Evolutionary conservation across 2,329 filamentous ascomycete genomes (phyloP).

Genomic region (Thyridium curvatum): DNA sequence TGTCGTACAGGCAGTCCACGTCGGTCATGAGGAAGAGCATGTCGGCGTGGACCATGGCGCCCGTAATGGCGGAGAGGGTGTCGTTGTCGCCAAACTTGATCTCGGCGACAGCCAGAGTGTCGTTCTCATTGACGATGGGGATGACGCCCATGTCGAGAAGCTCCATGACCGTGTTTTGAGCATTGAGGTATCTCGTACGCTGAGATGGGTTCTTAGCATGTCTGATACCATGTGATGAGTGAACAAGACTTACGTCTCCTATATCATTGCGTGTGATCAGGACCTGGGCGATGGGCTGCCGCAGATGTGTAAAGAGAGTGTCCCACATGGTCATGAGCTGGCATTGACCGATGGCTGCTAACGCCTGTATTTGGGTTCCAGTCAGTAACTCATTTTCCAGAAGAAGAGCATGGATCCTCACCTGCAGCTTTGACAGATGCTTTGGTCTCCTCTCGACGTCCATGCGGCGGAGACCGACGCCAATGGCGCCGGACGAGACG

Average conservation of each 20-base stretch:
- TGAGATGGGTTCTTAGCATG: conserved; percentile 25
- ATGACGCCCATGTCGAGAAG: conserved; percentile 92
- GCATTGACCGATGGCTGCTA: conserved; percentile 94
- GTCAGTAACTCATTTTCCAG: too few species aligned
- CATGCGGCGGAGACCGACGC: conserved; percentile 87
- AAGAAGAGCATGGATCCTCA: conserved; percentile 22
- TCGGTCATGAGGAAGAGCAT: conserved; percentile 98
- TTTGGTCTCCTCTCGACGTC: conserved; percentile 82
- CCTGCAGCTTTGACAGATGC: conserved; percentile 81
- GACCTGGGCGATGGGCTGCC: conserved; percentile 90
- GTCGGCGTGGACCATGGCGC: conserved; percentile 94
- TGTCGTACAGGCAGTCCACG: conserved; percentile 94
- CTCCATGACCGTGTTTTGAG: conserved; percentile 89
- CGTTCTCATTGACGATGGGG: conserved; percentile 98
- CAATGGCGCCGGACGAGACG: conserved; percentile 95
- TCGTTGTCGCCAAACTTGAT: conserved; percentile 99
- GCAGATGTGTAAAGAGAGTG: conserved; percentile 78
- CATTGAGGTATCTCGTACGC: conserved; percentile 91
- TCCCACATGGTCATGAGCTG: conserved; percentile 95
- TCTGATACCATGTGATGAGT: background rate
- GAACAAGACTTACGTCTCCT: conserved; percentile 61
- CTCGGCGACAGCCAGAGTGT: conserved; percentile 92
- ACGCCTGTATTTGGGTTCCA: conserved; percentile 46
- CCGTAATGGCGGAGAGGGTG: conserved; percentile 91
- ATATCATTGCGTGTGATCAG: conserved; percentile 94